Conservation (phyloP, 805 yeast genomes). For the Kodamaea kakaduensis region DNA sequence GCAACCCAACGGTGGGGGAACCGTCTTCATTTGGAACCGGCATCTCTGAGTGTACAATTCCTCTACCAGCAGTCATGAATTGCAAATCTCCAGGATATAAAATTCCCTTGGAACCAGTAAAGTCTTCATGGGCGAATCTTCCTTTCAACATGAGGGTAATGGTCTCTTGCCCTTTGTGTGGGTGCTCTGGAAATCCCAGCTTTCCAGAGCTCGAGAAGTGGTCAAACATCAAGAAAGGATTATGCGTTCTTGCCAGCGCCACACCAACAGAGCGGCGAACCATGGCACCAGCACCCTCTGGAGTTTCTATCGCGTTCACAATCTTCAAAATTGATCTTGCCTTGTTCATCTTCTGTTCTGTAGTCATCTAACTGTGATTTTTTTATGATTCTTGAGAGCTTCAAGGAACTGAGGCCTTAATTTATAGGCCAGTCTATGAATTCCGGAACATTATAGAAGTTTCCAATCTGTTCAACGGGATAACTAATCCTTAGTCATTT, state of each 20-base stretch:
- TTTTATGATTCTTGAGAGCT: too few species aligned
- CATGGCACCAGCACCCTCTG: constrained; percentile 83
- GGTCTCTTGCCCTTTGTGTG: constrained; percentile 83
- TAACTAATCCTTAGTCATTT: too few species aligned
- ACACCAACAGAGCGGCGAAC: constrained; percentile 82
- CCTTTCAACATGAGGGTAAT: constrained; percentile 65
- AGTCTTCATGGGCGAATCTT: constrained; percentile 76
- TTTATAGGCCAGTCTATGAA: too few species aligned
- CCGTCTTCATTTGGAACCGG: constrained; percentile 56
- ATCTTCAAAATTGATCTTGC: constrained; percentile 31
- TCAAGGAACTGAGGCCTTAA: too few species aligned
- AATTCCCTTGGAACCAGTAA: constrained; percentile 76
- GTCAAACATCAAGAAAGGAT: constrained; percentile 80
- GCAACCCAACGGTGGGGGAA: constrained; percentile 59
- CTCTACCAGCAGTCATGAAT: constrained; percentile 92
- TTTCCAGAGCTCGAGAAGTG: constrained; percentile 66
- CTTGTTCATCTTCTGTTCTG: neutral
- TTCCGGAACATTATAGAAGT: too few species aligned
- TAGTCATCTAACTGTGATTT: too few species aligned
- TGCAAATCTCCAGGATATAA: constrained; percentile 81
- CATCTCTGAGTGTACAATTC: constrained; percentile 83
- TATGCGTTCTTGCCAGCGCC: constrained; percentile 61
- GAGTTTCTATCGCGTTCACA: constrained; percentile 57
- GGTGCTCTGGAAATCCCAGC: constrained; percentile 80
- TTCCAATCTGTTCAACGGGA: too few species aligned